Percentiles rank a stretch among this genome's conserved stretches.
Conservation (phyloP, 1,284 basidiomycete genomes). For the Rhodofomes roseus region DNA sequence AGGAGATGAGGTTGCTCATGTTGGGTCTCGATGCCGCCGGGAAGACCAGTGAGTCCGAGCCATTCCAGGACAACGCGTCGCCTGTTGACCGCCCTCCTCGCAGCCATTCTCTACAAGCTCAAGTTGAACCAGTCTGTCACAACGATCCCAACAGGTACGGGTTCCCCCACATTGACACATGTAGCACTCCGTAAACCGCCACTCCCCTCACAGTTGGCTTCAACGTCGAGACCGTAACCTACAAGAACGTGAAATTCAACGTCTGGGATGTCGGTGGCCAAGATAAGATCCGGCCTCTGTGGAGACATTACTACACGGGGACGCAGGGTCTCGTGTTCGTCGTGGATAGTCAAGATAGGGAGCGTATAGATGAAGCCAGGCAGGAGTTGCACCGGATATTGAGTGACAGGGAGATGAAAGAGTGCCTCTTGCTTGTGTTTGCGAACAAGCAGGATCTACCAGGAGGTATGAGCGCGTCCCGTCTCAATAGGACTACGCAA, state of each 20-base stretch:
- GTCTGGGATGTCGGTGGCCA: slow-evolving; percentile 99
- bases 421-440: slow-evolving; percentile 95
- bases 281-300: slow-evolving; percentile 97
- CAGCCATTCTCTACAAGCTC: slow-evolving; percentile 98
- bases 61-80: background rate
- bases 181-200: background rate
- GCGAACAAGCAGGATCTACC: slow-evolving; percentile 99
- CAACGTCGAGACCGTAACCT: slow-evolving; percentile 99
- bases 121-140: slow-evolving; percentile 99
- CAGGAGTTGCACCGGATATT: slow-evolving; percentile 96
- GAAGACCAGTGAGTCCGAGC: slow-evolving; percentile 78
- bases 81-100: background rate
- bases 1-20: slow-evolving; percentile 96
- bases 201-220: slow-evolving; percentile 72
- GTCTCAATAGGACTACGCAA: background rate
- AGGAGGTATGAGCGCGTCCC: slow-evolving; percentile 61
- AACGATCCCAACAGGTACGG: slow-evolving; percentile 94
- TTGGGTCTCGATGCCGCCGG: slow-evolving; percentile 94
- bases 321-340: slow-evolving; percentile 99
- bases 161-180: slow-evolving; percentile 11
- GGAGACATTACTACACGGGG: slow-evolving; percentile 98
- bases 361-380: slow-evolving; percentile 95
- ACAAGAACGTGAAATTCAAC: slow-evolving; percentile 99
- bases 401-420: slow-evolving; percentile 97
- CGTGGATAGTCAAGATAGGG: slow-evolving; percentile 87